Percentiles rank a stretch among this genome's conserved stretches.
Evolutionary conservation across 805 yeast genomes (phyloP).

Genomic region (Yarrowia keelungensis): DNA sequence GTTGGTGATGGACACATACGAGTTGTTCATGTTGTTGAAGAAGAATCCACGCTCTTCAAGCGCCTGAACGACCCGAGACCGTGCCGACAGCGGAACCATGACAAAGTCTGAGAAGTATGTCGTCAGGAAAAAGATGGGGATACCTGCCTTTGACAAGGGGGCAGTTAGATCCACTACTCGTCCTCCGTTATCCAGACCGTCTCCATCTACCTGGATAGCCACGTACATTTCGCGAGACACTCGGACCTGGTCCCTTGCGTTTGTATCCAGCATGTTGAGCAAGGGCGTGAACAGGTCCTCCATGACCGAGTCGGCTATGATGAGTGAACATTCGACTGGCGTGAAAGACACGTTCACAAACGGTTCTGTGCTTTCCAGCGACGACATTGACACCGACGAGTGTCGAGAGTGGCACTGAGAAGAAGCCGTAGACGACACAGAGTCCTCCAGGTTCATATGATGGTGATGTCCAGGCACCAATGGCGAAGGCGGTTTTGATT

Average conservation of each 20-base stretch:
- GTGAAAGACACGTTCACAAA: constrained; percentile 70
- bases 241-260: constrained; percentile 49
- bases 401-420: constrained; percentile 23
- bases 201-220: constrained; percentile 65
- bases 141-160: constrained; percentile 63
- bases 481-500: constrained; percentile 19
- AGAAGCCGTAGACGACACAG: constrained; percentile 26
- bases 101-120: constrained; percentile 71
- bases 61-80: constrained; percentile 56
- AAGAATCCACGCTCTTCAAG: constrained; percentile 55
- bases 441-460: constrained; percentile 36
- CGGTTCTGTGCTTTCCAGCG: constrained; percentile 48
- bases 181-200: constrained; percentile 60
- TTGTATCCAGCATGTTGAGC: constrained; percentile 49
- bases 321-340: constrained; percentile 67
- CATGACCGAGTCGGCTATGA: constrained; percentile 57
- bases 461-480: constrained; percentile 1
- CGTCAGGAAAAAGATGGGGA: constrained; percentile 66
- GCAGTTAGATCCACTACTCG: constrained; percentile 63
- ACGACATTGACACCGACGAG: constrained; percentile 41
- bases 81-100: constrained; percentile 59
- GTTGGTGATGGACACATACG: constrained; percentile 50
- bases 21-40: constrained; percentile 56
- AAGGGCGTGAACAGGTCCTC: constrained; percentile 53
- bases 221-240: constrained; percentile 57